phyloP scores from a whole-genome alignment of 495 filamentous ascomycete species.

The Hyaloscypha hepaticicola region DNA sequence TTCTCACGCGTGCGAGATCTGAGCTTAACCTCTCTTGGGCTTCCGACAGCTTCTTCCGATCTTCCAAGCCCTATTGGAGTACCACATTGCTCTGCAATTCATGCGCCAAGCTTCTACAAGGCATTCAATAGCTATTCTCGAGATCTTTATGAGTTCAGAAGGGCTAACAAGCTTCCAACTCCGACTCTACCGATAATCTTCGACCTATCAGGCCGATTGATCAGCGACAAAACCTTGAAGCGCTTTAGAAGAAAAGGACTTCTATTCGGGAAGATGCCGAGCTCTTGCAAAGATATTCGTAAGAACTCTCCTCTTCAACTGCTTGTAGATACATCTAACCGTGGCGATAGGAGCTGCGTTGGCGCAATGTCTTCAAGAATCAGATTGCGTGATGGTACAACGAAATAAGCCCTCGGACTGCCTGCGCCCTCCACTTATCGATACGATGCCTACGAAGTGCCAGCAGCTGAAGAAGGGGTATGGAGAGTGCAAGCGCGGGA shows the following conservation, averaged over 20 bases:
- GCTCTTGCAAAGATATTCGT: slow-evolving; percentile 96
- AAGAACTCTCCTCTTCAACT: slow-evolving; percentile 35
- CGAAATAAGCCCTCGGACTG: slow-evolving; percentile 86
- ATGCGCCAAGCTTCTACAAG: background rate
- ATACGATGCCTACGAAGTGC: slow-evolving; percentile 79
- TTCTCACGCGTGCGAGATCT: background rate
- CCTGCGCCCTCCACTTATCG: slow-evolving; percentile 72
- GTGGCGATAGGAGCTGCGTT: slow-evolving; percentile 72
- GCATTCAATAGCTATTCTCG: slow-evolving; percentile 6
- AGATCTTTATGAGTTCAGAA: background rate
- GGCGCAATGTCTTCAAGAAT: slow-evolving; percentile 90
- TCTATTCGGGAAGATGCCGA: slow-evolving; percentile 52
- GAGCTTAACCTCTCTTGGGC: background rate
- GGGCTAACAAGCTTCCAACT: background rate
- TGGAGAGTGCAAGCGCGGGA: slow-evolving; percentile 90
- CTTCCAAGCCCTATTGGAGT: background rate
- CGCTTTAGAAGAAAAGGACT: background rate
- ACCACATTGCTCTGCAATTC: slow-evolving; percentile 1
- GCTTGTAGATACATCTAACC: background rate
- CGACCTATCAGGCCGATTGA: background rate
- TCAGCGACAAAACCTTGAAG: background rate
- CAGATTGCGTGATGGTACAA: slow-evolving; percentile 90
- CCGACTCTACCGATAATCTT: background rate
- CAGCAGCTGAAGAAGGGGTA: slow-evolving; percentile 92
- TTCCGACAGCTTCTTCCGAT: background rate